A percentile compares a stretch with the other conserved stretches of the same genome.
Evolutionary conservation across 352 stramenopile genomes (phyloP).

Genomic region (Globisporangium alternatum): DNA sequence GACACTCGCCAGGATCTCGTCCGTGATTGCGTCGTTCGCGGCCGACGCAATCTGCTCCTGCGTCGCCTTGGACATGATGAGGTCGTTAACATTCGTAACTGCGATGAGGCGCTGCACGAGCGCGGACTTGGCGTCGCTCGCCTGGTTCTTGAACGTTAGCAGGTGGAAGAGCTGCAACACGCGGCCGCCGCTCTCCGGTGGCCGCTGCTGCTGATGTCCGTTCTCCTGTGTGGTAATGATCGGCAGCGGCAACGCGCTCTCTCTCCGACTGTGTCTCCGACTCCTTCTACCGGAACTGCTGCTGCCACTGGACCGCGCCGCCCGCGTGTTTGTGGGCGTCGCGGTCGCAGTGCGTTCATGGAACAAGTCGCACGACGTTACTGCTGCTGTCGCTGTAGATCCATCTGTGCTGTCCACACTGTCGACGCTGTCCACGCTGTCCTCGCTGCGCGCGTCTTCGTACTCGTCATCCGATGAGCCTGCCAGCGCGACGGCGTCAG

Average conservation of each 20-base stretch:
- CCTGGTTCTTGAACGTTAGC: constrained; percentile 63
- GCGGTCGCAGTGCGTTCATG: constrained; percentile 19
- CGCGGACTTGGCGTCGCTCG: constrained; percentile 40
- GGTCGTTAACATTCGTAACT: constrained; percentile 52
- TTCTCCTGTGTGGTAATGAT: constrained; percentile 6
- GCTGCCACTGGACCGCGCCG: neutral
- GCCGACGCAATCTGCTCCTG: constrained; percentile 69
- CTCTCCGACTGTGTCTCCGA: constrained; percentile 5
- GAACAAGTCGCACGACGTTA: constrained; percentile 32
- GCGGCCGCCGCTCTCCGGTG: constrained; percentile 22
- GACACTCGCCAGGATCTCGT: constrained; percentile 68
- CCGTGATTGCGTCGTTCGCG: constrained; percentile 68
- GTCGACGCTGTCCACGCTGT: too few species aligned
- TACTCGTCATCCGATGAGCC: constrained; percentile 14
- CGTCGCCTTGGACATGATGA: constrained; percentile 61
- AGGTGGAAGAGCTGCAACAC: constrained; percentile 61
- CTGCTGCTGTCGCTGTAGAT: neutral
- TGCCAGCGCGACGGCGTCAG: constrained; percentile 18
- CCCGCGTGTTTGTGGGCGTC: neutral
- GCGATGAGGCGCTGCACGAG: constrained; percentile 56
- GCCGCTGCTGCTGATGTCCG: constrained; percentile 7
- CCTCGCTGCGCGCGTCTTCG: constrained; percentile 22
- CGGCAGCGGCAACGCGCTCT: constrained; percentile 7
- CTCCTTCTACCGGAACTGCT: neutral
- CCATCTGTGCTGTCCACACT: constrained; percentile 32